phyloP scores from a whole-genome alignment of 208 protist species.

The Sergeia podlipaevii region DNA sequence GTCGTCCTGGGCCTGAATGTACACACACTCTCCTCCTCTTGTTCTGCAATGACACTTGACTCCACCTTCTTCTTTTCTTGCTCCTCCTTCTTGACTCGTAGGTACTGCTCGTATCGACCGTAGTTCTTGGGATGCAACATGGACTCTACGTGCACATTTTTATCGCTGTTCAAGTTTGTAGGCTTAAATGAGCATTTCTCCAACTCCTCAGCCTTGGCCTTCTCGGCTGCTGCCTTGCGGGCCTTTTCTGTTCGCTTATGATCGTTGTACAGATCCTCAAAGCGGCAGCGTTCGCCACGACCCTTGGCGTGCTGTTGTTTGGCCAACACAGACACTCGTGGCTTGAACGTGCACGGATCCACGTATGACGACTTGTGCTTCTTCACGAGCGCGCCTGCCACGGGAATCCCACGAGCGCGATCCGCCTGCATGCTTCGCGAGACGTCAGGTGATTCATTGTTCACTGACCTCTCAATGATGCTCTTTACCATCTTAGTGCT shows the following conservation, averaged over 20 bases:
- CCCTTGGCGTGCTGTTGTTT: slow-evolving; percentile 12
- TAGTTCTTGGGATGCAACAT: slow-evolving; percentile 48
- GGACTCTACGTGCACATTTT: slow-evolving; percentile 45
- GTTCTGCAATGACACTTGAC: slow-evolving; percentile 10
- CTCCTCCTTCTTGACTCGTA: slow-evolving; percentile 16
- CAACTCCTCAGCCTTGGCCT: slow-evolving; percentile 33
- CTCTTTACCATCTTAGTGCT: slow-evolving; percentile 51
- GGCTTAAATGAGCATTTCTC: slow-evolving; percentile 35
- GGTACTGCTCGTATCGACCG: slow-evolving; percentile 26
- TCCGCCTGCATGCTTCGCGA: slow-evolving; percentile 19
- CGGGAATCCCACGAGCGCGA: slow-evolving; percentile 24
- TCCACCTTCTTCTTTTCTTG: slow-evolving; percentile 14
- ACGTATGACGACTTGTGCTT: slow-evolving; percentile 59
- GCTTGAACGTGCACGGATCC: slow-evolving; percentile 73
- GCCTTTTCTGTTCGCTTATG: slow-evolving; percentile 15
- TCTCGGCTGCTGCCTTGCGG: slow-evolving; percentile 22
- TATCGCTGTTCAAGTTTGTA: slow-evolving; percentile 28
- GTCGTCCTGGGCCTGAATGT: slow-evolving; percentile 68
- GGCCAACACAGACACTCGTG: slow-evolving; percentile 35
- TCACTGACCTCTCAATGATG: slow-evolving; percentile 41
- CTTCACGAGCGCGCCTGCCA: slow-evolving; percentile 33
- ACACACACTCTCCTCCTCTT: slow-evolving; percentile 34
- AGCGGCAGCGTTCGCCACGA: slow-evolving; percentile 6
- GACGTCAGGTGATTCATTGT: slow-evolving; percentile 25
- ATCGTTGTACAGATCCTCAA: slow-evolving; percentile 29